Conservation (phyloP, 1,139 yeast species). For the Blastobotrys arbuscula region DNA sequence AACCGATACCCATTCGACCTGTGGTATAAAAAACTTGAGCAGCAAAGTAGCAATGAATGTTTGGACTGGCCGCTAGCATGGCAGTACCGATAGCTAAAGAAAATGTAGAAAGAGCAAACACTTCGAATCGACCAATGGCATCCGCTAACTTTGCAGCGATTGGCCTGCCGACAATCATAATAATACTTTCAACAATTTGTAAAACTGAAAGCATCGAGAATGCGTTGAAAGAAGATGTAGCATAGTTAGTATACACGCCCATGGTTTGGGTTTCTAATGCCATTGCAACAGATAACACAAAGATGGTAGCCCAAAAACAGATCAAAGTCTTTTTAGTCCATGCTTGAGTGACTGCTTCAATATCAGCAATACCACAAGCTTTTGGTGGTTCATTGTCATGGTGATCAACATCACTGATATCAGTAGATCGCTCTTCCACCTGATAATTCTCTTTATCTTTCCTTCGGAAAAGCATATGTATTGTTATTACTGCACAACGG, state of each 20-base stretch:
- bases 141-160: slow-evolving; percentile 39
- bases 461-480: not conserved
- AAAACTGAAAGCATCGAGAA: slow-evolving; percentile 40
- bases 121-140: slow-evolving; percentile 39
- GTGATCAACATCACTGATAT: not conserved
- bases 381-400: not conserved
- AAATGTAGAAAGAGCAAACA: slow-evolving; percentile 32
- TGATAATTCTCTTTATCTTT: not conserved
- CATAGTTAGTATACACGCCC: slow-evolving; percentile 37
- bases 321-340: slow-evolving; percentile 24
- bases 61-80: slow-evolving; percentile 32
- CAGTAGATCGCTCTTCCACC: not conserved
- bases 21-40: slow-evolving; percentile 36
- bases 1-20: slow-evolving; percentile 37
- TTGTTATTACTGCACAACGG: too few species aligned
- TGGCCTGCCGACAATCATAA: slow-evolving; percentile 38
- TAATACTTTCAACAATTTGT: slow-evolving; percentile 38
- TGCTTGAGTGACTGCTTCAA: slow-evolving; percentile 8
- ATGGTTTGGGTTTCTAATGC: slow-evolving; percentile 39
- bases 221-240: slow-evolving; percentile 37
- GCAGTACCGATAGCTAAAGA: slow-evolving; percentile 31
- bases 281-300: slow-evolving; percentile 38
- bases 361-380: slow-evolving; percentile 10
- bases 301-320: slow-evolving; percentile 30
- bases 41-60: slow-evolving; percentile 31